Conservation (phyloP, 768 basidiomycete species). For the Hericium coralloides region DNA sequence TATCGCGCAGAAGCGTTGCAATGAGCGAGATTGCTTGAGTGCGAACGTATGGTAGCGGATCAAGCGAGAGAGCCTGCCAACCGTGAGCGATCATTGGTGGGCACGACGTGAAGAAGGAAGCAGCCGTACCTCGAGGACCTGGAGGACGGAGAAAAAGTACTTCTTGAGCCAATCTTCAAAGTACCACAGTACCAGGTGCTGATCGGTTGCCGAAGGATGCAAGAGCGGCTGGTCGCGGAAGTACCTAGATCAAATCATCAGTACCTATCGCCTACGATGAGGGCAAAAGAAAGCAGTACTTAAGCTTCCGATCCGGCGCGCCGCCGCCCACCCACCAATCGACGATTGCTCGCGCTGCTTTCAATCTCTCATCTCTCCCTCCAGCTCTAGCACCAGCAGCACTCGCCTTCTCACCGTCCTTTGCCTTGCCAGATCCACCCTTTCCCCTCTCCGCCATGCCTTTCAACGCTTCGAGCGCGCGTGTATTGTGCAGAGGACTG, state of each 20-base stretch:
- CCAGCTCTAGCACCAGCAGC: neutral
- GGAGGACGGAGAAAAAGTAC: constrained; percentile 87
- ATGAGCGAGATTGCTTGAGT: constrained; percentile 76
- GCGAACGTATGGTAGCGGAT: constrained; percentile 82
- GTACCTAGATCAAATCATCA: constrained; percentile 43
- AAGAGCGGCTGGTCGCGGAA: constrained; percentile 80
- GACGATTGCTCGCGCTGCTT: constrained; percentile 82
- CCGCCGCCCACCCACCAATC: constrained; percentile 99
- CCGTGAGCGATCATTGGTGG: too few relatives aligned
- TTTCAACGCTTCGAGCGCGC: constrained; percentile 68
- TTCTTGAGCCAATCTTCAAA: constrained; percentile 99
- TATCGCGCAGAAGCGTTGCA: constrained; percentile 72
- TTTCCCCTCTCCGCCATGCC: constrained; percentile 69
- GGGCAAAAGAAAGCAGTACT: constrained; percentile 40
- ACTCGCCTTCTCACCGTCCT: constrained; percentile 7
- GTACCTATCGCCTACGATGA: neutral
- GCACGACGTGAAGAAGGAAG: neutral
- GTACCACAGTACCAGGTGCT: constrained; percentile 72
- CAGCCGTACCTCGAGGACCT: constrained; percentile 71
- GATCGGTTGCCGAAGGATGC: constrained; percentile 56
- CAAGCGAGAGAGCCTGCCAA: constrained; percentile 63
- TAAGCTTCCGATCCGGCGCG: constrained; percentile 80
- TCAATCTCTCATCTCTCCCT: constrained; percentile 86
- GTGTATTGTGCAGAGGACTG: constrained; percentile 78
- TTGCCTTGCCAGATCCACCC: constrained; percentile 45